Evolutionary conservation across 768 basidiomycete genomes (phyloP).

Genomic region (Pholiota molesta): DNA sequence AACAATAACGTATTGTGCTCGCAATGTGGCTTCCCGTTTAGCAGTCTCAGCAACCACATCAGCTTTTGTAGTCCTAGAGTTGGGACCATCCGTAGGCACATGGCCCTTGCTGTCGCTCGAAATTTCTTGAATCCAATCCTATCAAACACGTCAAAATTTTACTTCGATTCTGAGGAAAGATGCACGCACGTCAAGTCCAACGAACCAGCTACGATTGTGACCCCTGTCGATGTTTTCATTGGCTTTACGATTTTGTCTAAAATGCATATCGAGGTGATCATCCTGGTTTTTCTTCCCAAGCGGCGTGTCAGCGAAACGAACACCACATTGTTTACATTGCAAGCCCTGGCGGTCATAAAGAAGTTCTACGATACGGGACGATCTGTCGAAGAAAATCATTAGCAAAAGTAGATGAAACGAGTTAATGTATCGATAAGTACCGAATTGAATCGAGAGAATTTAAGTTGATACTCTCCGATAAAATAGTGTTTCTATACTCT

Average conservation of each 20-base stretch:
- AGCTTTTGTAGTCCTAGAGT: constrained; percentile 56
- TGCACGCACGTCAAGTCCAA: constrained; percentile 71
- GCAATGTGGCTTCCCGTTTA: constrained; percentile 76
- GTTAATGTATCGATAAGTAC: constrained; percentile 42
- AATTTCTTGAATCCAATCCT: constrained; percentile 90
- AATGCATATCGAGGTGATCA: constrained; percentile 95
- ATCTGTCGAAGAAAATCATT: not conserved
- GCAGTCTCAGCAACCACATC: constrained; percentile 65
- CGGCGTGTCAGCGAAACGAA: constrained; percentile 77
- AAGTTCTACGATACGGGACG: constrained; percentile 60
- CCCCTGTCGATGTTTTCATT: constrained; percentile 80
- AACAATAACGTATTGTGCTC: constrained; percentile 81
- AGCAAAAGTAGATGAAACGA: not conserved
- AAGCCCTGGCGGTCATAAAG: constrained; percentile 75
- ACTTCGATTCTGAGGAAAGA: not conserved
- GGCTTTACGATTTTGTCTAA: constrained; percentile 87
- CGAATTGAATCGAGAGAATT: constrained; percentile 70
- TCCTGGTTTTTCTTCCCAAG: constrained; percentile 78
- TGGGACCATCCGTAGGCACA: constrained; percentile 56
- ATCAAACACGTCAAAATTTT: constrained; percentile 16
- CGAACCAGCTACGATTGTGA: constrained; percentile 90
- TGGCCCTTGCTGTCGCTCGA: constrained; percentile 68
- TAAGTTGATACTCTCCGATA: constrained; percentile 63
- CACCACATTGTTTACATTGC: constrained; percentile 93
- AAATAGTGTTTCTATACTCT: constrained; percentile 61